Percentiles rank a stretch among this genome's conserved stretches.
Conservation (phyloP, 371 early-diverging fungal genomes). For the Mortierella sp. region DNA sequence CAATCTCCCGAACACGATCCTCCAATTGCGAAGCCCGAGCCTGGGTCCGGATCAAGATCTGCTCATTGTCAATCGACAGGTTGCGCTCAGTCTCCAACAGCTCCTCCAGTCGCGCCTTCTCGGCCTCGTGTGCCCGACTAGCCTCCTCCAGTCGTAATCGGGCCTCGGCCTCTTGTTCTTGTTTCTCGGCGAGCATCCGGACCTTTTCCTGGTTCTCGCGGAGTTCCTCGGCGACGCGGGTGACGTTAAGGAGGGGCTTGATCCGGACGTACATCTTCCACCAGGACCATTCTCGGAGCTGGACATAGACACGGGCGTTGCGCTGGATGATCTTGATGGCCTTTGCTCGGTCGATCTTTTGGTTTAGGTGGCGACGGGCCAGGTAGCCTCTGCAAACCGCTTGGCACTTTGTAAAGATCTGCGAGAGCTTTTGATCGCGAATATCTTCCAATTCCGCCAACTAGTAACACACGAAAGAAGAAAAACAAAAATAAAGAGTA, state of each 20-base stretch:
- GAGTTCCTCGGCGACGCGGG: slow-evolving; percentile 82
- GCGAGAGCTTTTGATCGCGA: slow-evolving; percentile 87
- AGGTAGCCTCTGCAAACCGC: slow-evolving; percentile 90
- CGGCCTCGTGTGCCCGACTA: slow-evolving; percentile 67
- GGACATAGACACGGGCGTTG: slow-evolving; percentile 90
- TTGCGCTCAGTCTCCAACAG: slow-evolving; percentile 77
- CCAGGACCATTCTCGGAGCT: slow-evolving; percentile 95
- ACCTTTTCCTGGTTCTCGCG: slow-evolving; percentile 75
- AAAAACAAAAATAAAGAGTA: background rate
- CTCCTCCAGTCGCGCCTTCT: slow-evolving; percentile 78
- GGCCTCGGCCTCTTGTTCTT: slow-evolving; percentile 67
- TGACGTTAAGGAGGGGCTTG: slow-evolving; percentile 96
- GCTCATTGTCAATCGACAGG: slow-evolving; percentile 83
- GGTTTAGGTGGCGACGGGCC: slow-evolving; percentile 78
- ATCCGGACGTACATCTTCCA: slow-evolving; percentile 97
- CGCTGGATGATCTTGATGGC: slow-evolving; percentile 93
- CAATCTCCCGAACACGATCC: slow-evolving; percentile 76
- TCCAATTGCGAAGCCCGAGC: slow-evolving; percentile 74
- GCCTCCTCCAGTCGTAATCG: slow-evolving; percentile 63
- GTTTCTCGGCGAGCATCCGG: slow-evolving; percentile 69
- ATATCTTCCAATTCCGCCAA: slow-evolving; percentile 97
- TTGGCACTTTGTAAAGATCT: slow-evolving; percentile 89
- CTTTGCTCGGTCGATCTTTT: slow-evolving; percentile 82
- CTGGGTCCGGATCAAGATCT: slow-evolving; percentile 82
- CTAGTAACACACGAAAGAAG: slow-evolving; percentile 31